Percentiles rank a stretch among this genome's conserved stretches.
Conservation (phyloP, 257 asterid genomes). For the Nicotiana knightiana region DNA sequence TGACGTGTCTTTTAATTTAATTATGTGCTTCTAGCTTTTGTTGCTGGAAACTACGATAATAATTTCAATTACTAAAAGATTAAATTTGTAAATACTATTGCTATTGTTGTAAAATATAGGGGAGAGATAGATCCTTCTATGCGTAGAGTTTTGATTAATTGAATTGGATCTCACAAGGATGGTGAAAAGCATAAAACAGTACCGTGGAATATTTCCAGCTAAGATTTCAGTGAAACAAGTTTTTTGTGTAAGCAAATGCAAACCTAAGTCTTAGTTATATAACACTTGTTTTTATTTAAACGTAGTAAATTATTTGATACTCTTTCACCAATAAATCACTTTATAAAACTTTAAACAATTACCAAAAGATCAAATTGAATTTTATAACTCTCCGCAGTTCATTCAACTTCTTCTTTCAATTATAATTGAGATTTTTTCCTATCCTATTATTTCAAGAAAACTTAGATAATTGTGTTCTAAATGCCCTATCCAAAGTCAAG, state of each 20-base stretch:
- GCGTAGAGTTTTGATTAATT: not conserved
- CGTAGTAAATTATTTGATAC: not conserved
- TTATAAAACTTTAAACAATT: too few relatives aligned
- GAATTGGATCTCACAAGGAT: not conserved
- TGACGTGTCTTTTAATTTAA: not conserved
- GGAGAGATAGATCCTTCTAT: not conserved
- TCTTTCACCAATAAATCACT: too few relatives aligned
- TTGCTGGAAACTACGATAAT: not conserved
- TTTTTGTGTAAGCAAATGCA: too few relatives aligned
- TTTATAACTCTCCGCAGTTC: not conserved
- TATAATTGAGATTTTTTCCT: not conserved
- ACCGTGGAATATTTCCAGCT: not conserved
- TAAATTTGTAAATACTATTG: not conserved
- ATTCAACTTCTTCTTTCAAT: not conserved
- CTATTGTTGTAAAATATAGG: not conserved
- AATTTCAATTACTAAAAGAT: not conserved
- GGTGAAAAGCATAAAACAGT: not conserved
- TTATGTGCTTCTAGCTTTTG: not conserved
- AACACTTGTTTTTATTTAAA: not conserved
- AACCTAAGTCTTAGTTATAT: too few relatives aligned
- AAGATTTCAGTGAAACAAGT: too few relatives aligned
- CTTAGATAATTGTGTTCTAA: not conserved
- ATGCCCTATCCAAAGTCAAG: not conserved
- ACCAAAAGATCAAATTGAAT: too few relatives aligned
- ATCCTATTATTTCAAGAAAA: not conserved